Evolutionary conservation across 225 moss, liverwort and hornwort species (phyloP).

Genomic region (Ulota crispa): DNA sequence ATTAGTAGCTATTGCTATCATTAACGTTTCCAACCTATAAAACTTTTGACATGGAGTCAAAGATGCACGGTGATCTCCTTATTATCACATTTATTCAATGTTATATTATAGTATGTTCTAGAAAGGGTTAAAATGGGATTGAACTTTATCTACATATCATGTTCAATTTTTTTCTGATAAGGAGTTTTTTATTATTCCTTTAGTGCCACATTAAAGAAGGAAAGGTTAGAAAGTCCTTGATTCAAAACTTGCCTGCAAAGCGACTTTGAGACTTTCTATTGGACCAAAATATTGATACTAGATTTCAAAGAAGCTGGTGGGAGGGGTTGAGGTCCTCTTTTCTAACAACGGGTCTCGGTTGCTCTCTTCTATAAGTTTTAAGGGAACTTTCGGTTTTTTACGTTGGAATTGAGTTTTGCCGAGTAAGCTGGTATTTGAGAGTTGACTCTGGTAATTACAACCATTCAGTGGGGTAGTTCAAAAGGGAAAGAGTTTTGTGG

Average conservation of each 20-base stretch:
- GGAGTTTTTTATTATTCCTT: background rate
- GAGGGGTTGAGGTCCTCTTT: background rate
- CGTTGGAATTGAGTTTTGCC: background rate
- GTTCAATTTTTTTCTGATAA: no score
- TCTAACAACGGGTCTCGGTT: background rate
- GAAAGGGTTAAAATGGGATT: no score
- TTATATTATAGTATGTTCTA: no score
- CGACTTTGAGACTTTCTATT: background rate
- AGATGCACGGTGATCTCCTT: no score
- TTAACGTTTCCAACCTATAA: no score
- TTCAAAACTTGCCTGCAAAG: background rate
- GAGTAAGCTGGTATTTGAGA: background rate
- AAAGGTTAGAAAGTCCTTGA: no score
- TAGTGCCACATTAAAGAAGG: background rate
- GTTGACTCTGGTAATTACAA: background rate
- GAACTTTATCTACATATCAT: no score
- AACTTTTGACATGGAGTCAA: no score
- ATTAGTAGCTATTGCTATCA: no score
- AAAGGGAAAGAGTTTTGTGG: background rate
- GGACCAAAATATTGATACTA: background rate
- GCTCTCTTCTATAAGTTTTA: background rate
- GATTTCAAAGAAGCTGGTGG: constrained; percentile 24
- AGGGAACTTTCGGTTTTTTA: background rate
- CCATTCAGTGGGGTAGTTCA: background rate
- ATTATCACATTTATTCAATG: no score